Conservation (phyloP, 495 filamentous ascomycete species). For the Aspergillus leporis region DNA sequence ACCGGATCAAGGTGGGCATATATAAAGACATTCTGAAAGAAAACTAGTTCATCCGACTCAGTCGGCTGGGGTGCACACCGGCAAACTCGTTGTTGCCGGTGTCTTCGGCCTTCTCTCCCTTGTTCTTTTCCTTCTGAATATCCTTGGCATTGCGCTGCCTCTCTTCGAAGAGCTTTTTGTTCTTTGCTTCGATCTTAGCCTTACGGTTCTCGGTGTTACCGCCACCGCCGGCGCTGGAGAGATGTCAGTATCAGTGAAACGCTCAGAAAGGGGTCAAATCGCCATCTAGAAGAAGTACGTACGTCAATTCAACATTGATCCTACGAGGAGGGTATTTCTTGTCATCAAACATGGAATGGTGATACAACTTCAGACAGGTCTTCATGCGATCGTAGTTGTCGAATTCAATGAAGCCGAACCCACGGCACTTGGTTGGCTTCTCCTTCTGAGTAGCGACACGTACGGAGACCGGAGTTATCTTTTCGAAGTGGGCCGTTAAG, state of each 20-base stretch:
- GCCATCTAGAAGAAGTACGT: constrained; percentile 28
- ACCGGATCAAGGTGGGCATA: not conserved
- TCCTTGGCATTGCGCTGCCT: constrained; percentile 58
- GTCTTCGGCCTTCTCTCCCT: constrained; percentile 34
- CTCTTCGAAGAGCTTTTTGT: constrained; percentile 83
- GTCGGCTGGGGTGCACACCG: constrained; percentile 61
- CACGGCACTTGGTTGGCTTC: constrained; percentile 69
- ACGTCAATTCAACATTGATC: constrained; percentile 95
- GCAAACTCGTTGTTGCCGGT: constrained; percentile 35
- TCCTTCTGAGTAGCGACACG: constrained; percentile 74
- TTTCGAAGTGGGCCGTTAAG: constrained; percentile 72
- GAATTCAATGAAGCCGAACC: constrained; percentile 93
- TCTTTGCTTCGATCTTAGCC: constrained; percentile 81
- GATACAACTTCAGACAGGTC: constrained; percentile 83
- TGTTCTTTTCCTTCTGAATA: constrained; percentile 50
- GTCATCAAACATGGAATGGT: constrained; percentile 82
- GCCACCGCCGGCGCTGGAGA: constrained; percentile 69
- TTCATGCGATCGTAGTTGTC: constrained; percentile 88
- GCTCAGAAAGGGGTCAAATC: not conserved
- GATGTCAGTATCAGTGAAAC: not conserved
- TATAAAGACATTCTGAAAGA: not conserved
- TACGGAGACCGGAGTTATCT: constrained; percentile 68
- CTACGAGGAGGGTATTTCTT: constrained; percentile 59
- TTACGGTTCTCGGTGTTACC: constrained; percentile 70
- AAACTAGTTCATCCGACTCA: constrained; percentile 43